Conservation (phyloP, 257 asterid genomes). For the Solanum appendiculatum region DNA sequence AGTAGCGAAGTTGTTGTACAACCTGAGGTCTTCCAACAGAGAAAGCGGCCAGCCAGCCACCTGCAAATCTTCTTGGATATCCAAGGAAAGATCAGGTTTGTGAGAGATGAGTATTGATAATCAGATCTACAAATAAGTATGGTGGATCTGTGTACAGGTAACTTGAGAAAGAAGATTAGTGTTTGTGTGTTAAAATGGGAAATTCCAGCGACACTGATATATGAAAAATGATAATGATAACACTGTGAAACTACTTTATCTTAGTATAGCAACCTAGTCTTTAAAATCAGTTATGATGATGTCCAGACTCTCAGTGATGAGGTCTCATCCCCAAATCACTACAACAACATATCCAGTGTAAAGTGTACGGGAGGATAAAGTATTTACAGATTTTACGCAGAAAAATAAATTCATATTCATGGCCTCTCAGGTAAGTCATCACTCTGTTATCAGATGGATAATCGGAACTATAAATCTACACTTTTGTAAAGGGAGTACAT, state of each 20-base stretch:
- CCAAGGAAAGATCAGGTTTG: not conserved
- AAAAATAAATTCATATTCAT: too few relatives aligned
- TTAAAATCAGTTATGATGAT: not conserved
- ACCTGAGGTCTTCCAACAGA: not conserved
- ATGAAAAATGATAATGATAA: not conserved
- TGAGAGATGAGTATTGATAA: not conserved
- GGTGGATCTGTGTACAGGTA: not conserved
- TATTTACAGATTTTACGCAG: too few relatives aligned
- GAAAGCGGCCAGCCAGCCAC: not conserved
- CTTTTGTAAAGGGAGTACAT: not conserved
- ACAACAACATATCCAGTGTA: not conserved
- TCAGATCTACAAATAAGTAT: not conserved
- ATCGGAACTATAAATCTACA: too few relatives aligned
- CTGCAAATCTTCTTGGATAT: not conserved
- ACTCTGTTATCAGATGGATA: not conserved
- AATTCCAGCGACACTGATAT: not conserved
- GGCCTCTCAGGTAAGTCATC: not conserved
- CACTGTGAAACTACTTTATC: too few relatives aligned
- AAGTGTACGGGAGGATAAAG: too few relatives aligned
- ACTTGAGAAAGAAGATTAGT: not conserved
- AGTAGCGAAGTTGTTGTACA: not conserved
- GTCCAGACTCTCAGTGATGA: not conserved
- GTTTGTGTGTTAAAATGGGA: not conserved
- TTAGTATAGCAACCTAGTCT: not conserved
- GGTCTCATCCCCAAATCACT: not conserved